Percentiles rank a stretch among this genome's conserved stretches.
Conservation (phyloP, 768 basidiomycete species). For the Tricholoma matsutake region DNA sequence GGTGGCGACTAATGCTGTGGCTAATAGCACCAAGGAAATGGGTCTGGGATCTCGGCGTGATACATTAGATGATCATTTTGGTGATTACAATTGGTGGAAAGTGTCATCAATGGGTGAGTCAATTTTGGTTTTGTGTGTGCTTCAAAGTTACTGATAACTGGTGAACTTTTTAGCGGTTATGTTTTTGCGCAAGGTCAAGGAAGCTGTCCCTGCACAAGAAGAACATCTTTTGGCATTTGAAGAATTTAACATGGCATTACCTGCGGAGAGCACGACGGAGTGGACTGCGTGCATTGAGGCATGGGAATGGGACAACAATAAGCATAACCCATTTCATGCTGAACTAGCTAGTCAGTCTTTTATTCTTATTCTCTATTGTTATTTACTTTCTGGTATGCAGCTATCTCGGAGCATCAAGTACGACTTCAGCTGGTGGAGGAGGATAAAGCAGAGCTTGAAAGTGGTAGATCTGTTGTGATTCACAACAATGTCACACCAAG, state of each 20-base stretch:
- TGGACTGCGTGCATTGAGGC: conserved; percentile 7
- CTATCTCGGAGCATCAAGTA: conserved; percentile 6
- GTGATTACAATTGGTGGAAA: conserved; percentile 26
- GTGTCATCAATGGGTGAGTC: conserved; percentile 17
- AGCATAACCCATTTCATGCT: conserved; percentile 8
- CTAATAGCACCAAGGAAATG: conserved; percentile 22
- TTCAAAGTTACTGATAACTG: background rate
- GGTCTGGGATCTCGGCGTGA: conserved; percentile 22
- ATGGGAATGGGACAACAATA: conserved; percentile 2
- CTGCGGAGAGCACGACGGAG: background rate
- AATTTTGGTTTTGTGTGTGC: background rate
- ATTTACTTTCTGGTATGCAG: background rate
- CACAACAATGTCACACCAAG: conserved; percentile 14
- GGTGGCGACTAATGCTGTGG: conserved; percentile 19
- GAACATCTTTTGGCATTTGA: conserved; percentile 11
- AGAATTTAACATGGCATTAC: conserved; percentile 7
- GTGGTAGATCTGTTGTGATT: background rate
- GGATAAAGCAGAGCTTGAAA: conserved; percentile 2
- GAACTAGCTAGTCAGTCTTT: background rate
- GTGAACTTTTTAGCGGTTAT: conserved; percentile 2
- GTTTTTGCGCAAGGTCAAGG: conserved; percentile 11
- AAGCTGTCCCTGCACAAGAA: background rate
- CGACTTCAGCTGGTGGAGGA: conserved; percentile 9
- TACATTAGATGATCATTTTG: conserved; percentile 22
- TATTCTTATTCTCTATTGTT: background rate